Evolutionary conservation across 139 green algal species (phyloP), one percentile per base, ranked within the genome.

Genomic region (Ettlia oleoabundans): DNA sequence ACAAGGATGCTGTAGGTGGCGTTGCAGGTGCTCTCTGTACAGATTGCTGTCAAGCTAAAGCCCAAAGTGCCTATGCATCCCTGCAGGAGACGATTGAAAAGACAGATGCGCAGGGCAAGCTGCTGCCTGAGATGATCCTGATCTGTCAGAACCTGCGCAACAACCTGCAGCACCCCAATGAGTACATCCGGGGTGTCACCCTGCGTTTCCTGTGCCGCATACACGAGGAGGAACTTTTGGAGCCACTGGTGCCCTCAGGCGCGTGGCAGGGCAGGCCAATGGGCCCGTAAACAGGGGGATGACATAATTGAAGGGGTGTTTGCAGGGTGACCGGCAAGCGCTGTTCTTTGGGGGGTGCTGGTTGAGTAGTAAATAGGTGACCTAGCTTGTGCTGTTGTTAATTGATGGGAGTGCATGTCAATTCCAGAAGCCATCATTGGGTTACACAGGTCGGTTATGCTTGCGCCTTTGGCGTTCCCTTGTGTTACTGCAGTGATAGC

Each of bases 71-170:
- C 41, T 19, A 32, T 22, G 26, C 68, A 18, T 9, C 19, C 7
- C 8, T 21, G 76, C 92, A 98, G 92, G 96, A 99, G 82, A 98
- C 96, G 2, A 98, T 99, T 38, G 93, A 99, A 84, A 99, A 99
- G 91, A 99, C 95, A 26, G 97, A 99, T 63, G 70, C 92, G 0
- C 47, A 88, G 24, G 97, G 97, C 10, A 99, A 99, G 88, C 89
- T 99, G 4, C 86, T 99, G 71, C 97, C 97, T 32, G 97, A 99
- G 82, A 99, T 99, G 97, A 99, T 99, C 84, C 91, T 99, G 6
- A 98, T 99, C 79, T 99, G 97, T 84, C 97, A 99, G 87, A 99
- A 99, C 88, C 91, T 99, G 76, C 88, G 97, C 33, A 99, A 99
- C 92, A 99, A 99, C 90, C 86, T 99, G 76, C 97, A 99, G 91